These are phyloP conservation scores for Ceratocystis variospora DNA, from an alignment of 2,329 filamentous ascomycete genomes.

Conservation along the genomic window DNA sequence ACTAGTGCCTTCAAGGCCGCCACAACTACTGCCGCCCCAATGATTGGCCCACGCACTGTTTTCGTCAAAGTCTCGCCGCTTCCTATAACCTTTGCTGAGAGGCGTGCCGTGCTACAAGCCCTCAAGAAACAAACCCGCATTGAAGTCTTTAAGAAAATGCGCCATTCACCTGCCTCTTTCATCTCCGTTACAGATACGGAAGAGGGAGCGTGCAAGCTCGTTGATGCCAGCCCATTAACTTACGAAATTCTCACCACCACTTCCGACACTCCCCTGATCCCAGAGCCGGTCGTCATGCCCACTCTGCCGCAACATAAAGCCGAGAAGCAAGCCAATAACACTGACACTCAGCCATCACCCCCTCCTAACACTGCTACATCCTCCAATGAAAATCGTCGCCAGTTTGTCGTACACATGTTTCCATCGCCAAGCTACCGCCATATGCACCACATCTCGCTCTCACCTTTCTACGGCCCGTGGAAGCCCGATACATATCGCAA, in stretches of 20 bases:
- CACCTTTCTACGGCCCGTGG: constrained; percentile 32
- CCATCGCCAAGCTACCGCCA: constrained; percentile 31
- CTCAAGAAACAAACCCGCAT: constrained; percentile 37
- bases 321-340: constrained; percentile 2
- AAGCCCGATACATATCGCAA: constrained; percentile 25
- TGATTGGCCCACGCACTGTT: constrained; percentile 15
- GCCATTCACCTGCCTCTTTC: constrained; percentile 36
- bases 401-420: constrained; percentile 33
- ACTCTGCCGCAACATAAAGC: constrained; percentile 12
- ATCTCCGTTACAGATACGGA: constrained; percentile 34
- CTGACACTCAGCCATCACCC: constrained; percentile 24
- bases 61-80: constrained; percentile 36
- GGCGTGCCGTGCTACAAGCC: constrained; percentile 40
- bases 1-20: neutral
- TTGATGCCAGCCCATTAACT: constrained; percentile 34
- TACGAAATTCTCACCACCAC: constrained; percentile 29
- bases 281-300: constrained; percentile 16
- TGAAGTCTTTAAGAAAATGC: constrained; percentile 39
- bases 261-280: neutral
- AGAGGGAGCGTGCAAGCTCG: constrained; percentile 29
- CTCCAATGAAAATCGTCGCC: constrained; percentile 25
- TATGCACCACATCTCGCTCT: constrained; percentile 26
- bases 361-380: constrained; percentile 24
- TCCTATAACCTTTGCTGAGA: constrained; percentile 39
- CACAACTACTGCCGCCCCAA: neutral